Percentiles rank a stretch among this genome's conserved stretches.
phyloP scores from a whole-genome alignment of 768 basidiomycete genomes.

The Xerocomellus dryophilus region DNA sequence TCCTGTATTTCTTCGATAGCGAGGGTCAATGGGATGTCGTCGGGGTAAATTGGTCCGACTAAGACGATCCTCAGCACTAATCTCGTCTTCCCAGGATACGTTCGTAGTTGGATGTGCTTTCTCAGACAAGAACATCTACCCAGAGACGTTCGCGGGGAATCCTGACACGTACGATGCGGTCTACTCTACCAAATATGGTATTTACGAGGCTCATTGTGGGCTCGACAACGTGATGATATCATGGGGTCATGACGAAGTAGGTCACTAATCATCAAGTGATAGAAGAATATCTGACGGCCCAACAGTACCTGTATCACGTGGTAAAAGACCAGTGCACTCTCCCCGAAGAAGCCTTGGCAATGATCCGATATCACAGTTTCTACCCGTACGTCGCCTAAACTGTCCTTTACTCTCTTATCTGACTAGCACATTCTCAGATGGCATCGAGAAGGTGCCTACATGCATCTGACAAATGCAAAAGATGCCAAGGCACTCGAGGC shows the following conservation, averaged over 20 bases:
- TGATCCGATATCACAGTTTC: slow-evolving; percentile 95
- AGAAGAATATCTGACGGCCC: slow-evolving; percentile 4
- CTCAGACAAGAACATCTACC: slow-evolving; percentile 80
- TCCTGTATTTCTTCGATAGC: slow-evolving; percentile 78
- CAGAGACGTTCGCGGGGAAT: slow-evolving; percentile 71
- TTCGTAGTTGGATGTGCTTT: slow-evolving; percentile 85
- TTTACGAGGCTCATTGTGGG: slow-evolving; percentile 76
- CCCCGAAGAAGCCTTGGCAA: slow-evolving; percentile 77
- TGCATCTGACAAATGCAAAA: slow-evolving; percentile 71
- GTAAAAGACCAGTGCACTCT: slow-evolving; percentile 79
- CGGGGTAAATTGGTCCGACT: slow-evolving; percentile 49
- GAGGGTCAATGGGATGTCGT: slow-evolving; percentile 96
- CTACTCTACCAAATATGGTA: slow-evolving; percentile 69
- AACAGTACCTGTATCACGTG: slow-evolving; percentile 78
- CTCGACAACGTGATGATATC: slow-evolving; percentile 85
- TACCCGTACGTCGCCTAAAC: slow-evolving; percentile 57
- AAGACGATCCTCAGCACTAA: neutral
- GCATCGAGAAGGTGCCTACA: slow-evolving; percentile 87
- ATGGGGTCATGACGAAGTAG: slow-evolving; percentile 90
- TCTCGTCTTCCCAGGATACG: slow-evolving; percentile 46
- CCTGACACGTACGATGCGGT: slow-evolving; percentile 63
- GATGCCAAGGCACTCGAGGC: slow-evolving; percentile 65
- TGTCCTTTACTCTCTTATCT: neutral
- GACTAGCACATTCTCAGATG: slow-evolving; percentile 41
- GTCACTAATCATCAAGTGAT: slow-evolving; percentile 19